Evolutionary conservation across 257 asterid genomes (phyloP), one percentile per base, ranked within the genome.

Genomic region (Avicennia marina): DNA sequence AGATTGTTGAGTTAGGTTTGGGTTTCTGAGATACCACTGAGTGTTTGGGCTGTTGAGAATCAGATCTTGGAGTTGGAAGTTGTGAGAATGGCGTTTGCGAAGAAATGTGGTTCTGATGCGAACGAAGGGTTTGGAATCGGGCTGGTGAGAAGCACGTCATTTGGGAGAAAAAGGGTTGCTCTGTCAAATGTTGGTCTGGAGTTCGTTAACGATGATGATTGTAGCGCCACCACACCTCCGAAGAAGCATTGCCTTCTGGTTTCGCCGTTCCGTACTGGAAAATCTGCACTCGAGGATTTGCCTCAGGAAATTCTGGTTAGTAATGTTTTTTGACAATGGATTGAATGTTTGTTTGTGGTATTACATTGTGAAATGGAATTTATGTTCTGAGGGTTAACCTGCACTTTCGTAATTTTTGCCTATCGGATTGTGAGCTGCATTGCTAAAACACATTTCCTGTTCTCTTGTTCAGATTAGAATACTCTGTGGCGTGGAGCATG

Each of bases 401-500:
- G n/a, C n/a, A n/a, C 1, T 21, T 20, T 6, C 7, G 39, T 2
- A 8, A 46, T 15, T 40, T 1, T 1, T 6, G 5, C 5, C n/a
- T 40, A 12, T 40, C 12, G 8, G 45, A 12, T 36, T 36, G 41
- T 36, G 13, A n/a, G 41, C 13, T n/a, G 9, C 10, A 11, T 36
- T 5, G 13, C 10, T 7, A 2, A 36, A 4, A 4, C 10, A 36
- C 10, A 36, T 29, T 4, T 29, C 1, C 34, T 29, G 34, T 8
- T 3, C 9, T 33, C 2, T 69, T n/a, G n/a, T n/a, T 65, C 83
- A 87, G 98, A 71, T 79, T 63, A 77, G 56, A 66, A 74, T 84
- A 52, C 46, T 90, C n/a, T 90, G 89, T 72, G 84, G 87, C 1
- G 96, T 90, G 40, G 94, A 84, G 22, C 98, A 90, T 40, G 90